Conservation (phyloP, 495 filamentous ascomycete species). For the Margaritispora aquatica region DNA sequence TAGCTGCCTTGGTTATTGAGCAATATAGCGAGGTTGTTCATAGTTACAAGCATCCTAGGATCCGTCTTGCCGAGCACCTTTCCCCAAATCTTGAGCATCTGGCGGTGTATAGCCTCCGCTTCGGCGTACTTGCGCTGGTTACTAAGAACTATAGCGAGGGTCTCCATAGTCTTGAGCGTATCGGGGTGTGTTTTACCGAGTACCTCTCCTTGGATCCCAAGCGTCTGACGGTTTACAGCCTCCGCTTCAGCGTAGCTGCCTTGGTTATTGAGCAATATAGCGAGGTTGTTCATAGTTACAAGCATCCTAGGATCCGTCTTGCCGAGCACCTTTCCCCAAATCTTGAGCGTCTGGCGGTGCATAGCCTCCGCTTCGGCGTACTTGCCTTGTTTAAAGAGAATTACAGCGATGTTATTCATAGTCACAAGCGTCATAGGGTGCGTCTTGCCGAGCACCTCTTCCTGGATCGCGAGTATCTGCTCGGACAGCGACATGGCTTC, state of each 20-base stretch:
- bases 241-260: conserved; percentile 19
- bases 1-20: conserved; percentile 25
- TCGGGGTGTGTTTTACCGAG: conserved; percentile 20
- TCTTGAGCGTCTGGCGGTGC: conserved; percentile 24
- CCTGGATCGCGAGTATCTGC: not conserved
- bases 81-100: no score
- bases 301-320: conserved; percentile 33
- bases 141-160: no score
- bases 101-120: no score
- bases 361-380: conserved; percentile 24
- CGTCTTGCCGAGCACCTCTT: conserved; percentile 20
- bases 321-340: conserved; percentile 26
- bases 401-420: conserved; percentile 2
- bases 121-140: no score
- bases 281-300: conserved; percentile 33
- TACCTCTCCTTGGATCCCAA: conserved; percentile 9
- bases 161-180: conserved; percentile 20
- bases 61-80: no score
- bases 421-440: conserved; percentile 27
- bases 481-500: not conserved
- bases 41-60: no score
- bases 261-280: conserved; percentile 25
- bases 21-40: conserved; percentile 31
- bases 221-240: not conserved
- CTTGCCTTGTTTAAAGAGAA: conserved; percentile 10